Conservation (phyloP, 805 yeast genomes). For the Hanseniaspora valbyensis region DNA sequence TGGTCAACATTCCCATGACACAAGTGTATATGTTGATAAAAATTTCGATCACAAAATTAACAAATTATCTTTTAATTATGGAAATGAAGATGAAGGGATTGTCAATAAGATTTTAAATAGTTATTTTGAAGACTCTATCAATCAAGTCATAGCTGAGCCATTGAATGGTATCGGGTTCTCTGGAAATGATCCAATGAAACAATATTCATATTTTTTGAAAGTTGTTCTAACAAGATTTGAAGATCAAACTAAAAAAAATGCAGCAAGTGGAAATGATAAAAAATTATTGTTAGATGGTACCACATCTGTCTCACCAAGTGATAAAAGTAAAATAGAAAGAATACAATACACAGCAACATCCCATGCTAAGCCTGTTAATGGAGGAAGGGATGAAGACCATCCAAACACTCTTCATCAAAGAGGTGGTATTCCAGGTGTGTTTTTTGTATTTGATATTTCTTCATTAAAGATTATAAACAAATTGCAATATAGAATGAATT, state of each 20-base stretch:
- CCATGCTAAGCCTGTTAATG: slow-evolving; percentile 74
- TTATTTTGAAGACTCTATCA: slow-evolving; percentile 16
- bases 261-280: not conserved
- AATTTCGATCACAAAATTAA: slow-evolving; percentile 68
- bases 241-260: slow-evolving; percentile 31
- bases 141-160: slow-evolving; percentile 47
- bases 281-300: slow-evolving; percentile 5
- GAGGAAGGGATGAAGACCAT: slow-evolving; percentile 88
- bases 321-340: slow-evolving; percentile 41
- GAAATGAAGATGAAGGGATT: slow-evolving; percentile 29
- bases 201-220: slow-evolving; percentile 69
- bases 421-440: slow-evolving; percentile 88
- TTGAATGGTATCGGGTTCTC: slow-evolving; percentile 41
- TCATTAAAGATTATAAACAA: slow-evolving; percentile 83
- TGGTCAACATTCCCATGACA: slow-evolving; percentile 66
- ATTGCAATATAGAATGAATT: slow-evolving; percentile 55
- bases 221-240: slow-evolving; percentile 86
- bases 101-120: slow-evolving; percentile 12
- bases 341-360: slow-evolving; percentile 82
- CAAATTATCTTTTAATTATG: slow-evolving; percentile 72
- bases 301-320: not conserved
- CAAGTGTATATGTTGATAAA: slow-evolving; percentile 47
- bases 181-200: slow-evolving; percentile 43
- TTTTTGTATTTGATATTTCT: slow-evolving; percentile 79
- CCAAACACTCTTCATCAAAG: slow-evolving; percentile 68